These are phyloP conservation scores for Phaffomyces opuntiae DNA, from an alignment of 805 yeast species.

Conservation along the genomic window DNA sequence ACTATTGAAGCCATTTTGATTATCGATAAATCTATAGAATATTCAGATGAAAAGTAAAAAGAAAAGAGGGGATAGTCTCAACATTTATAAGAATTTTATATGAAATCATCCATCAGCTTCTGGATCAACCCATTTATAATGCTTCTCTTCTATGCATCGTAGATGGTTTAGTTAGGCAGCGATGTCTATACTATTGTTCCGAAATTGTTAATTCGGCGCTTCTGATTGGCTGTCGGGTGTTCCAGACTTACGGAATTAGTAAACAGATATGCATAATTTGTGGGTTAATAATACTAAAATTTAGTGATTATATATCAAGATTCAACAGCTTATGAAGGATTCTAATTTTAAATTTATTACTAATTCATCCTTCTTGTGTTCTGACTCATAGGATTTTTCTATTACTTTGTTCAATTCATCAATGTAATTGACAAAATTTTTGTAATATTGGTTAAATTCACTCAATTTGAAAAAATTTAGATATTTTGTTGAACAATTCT, in stretches of 20 bases:
- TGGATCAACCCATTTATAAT: no score
- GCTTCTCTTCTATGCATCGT: no score
- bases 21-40: no score
- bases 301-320: no score
- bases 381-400: neutral
- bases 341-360: neutral
- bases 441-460: constrained; percentile 12
- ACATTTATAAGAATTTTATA: neutral
- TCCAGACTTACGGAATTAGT: neutral
- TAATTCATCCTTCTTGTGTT: neutral
- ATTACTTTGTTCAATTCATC: constrained; percentile 13
- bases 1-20: constrained; percentile 6
- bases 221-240: constrained; percentile 2
- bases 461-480: constrained; percentile 17
- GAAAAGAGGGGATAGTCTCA: neutral
- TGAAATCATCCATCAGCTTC: no score
- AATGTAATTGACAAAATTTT: constrained; percentile 19
- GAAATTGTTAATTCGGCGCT: neutral
- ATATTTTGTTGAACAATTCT: constrained; percentile 20
- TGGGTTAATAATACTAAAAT: no score
- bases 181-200: no score
- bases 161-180: no score
- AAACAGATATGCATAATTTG: no score
- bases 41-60: neutral
- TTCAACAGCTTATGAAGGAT: no score